phyloP scores from a whole-genome alignment of 2,329 filamentous ascomycete genomes.

The Colletotrichum paranaense region DNA sequence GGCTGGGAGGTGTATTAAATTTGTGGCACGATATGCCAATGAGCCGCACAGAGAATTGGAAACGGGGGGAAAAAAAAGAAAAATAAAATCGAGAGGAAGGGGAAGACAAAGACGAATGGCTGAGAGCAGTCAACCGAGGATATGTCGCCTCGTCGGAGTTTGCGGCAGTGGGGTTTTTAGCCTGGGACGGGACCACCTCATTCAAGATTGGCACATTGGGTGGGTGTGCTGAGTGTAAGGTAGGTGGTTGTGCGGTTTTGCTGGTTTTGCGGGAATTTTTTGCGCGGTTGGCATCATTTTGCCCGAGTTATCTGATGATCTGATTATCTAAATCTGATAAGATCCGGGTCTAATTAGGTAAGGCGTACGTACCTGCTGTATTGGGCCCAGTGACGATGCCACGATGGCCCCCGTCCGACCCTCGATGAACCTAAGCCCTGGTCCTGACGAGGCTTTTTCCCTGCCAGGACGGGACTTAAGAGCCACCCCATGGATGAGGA shows the following conservation, averaged over 20 bases:
- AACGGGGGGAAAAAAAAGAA: background rate
- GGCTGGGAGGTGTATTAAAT: background rate
- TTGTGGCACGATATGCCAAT: background rate
- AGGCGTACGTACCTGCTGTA: slow-evolving; percentile 27
- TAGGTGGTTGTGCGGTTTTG: background rate
- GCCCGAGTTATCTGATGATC: slow-evolving; percentile 38
- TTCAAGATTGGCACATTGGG: background rate
- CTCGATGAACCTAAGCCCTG: background rate
- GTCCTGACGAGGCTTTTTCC: slow-evolving; percentile 9
- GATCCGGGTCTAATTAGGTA: slow-evolving; percentile 32
- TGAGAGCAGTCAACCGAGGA: background rate
- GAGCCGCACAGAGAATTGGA: background rate
- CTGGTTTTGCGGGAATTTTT: slow-evolving; percentile 14
- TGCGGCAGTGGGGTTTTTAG: background rate
- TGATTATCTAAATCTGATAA: slow-evolving; percentile 38
- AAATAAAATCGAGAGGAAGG: background rate
- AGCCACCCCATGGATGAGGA: background rate
- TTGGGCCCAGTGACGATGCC: slow-evolving; percentile 23
- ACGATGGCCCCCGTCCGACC: slow-evolving; percentile 21
- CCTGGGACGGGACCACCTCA: background rate
- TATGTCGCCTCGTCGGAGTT: background rate
- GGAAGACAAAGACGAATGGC: background rate
- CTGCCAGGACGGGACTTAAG: background rate
- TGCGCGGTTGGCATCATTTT: slow-evolving; percentile 15
- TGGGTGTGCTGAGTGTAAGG: background rate